Evolutionary conservation across 345 rosid genomes (phyloP).

Genomic region (Citrus cavaleriei): DNA sequence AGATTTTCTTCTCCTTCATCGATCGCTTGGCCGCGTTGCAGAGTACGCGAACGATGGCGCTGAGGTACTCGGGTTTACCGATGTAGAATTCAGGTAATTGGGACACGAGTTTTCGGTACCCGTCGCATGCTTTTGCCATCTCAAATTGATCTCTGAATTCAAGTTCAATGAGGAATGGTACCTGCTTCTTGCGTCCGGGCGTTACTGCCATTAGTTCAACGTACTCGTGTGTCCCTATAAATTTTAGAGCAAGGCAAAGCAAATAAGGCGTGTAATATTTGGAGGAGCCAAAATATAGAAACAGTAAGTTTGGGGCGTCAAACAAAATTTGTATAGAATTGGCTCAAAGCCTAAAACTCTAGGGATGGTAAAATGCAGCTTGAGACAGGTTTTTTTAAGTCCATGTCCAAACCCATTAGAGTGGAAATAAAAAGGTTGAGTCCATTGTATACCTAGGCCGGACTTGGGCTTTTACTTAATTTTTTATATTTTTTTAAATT

Average conservation of each 20-base stretch:
- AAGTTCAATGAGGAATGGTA: slow-evolving; percentile 35
- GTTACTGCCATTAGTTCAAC: slow-evolving; percentile 29
- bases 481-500: too few species aligned
- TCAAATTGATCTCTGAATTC: slow-evolving; percentile 43
- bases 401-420: fast-evolving
- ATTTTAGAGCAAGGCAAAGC: neutral
- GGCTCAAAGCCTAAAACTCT: too few species aligned
- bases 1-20: slow-evolving; percentile 44
- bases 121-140: slow-evolving; percentile 39
- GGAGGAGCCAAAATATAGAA: too few species aligned
- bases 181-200: slow-evolving; percentile 32
- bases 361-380: fast-evolving
- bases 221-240: slow-evolving; percentile 41
- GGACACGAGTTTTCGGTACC: slow-evolving; percentile 27
- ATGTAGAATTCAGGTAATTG: slow-evolving; percentile 37
- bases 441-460: too few species aligned
- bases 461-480: fast-evolving
- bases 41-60: slow-evolving; percentile 26
- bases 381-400: fast-evolving
- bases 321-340: too few species aligned
- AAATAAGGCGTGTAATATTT: too few species aligned
- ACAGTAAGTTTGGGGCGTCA: too few species aligned
- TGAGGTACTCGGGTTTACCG: slow-evolving; percentile 37
- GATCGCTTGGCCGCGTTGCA: slow-evolving; percentile 44
- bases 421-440: too few species aligned